Conservation (phyloP, 441 rosid species). For the Metrosideros polymorpha region DNA sequence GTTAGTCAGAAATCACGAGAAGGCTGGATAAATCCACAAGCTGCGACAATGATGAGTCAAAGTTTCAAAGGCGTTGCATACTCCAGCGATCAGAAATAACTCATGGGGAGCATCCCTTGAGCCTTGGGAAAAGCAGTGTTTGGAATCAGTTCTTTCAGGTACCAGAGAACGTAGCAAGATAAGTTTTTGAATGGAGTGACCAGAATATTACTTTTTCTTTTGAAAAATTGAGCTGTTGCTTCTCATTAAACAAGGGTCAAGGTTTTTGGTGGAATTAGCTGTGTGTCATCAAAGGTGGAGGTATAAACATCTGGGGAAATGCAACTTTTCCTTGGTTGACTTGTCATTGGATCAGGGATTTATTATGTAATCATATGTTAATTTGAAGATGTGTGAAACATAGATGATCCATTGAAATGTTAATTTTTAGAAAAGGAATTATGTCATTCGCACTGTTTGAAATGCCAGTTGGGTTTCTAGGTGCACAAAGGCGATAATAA, state of each 20-base stretch:
- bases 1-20: conserved; percentile 97
- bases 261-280: not conserved
- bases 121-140: conserved; percentile 76
- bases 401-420: not conserved
- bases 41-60: conserved; percentile 27
- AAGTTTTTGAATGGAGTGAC: not conserved
- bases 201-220: not conserved
- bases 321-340: not conserved
- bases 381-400: not conserved
- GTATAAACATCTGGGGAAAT: not conserved
- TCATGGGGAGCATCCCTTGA: conserved; percentile 92
- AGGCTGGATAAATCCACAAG: conserved; percentile 64
- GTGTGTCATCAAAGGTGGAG: not conserved
- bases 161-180: not conserved
- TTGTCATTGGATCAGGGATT: not conserved
- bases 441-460: not conserved
- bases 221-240: not conserved
- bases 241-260: not conserved
- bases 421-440: not conserved
- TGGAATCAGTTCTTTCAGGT: conserved; percentile 99
- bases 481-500: not conserved
- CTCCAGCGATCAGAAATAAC: conserved; percentile 68
- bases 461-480: not conserved
- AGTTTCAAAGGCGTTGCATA: conserved; percentile 44
- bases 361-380: not conserved